Conservation (phyloP, 768 basidiomycete genomes). For the Asterophora parasitica region DNA sequence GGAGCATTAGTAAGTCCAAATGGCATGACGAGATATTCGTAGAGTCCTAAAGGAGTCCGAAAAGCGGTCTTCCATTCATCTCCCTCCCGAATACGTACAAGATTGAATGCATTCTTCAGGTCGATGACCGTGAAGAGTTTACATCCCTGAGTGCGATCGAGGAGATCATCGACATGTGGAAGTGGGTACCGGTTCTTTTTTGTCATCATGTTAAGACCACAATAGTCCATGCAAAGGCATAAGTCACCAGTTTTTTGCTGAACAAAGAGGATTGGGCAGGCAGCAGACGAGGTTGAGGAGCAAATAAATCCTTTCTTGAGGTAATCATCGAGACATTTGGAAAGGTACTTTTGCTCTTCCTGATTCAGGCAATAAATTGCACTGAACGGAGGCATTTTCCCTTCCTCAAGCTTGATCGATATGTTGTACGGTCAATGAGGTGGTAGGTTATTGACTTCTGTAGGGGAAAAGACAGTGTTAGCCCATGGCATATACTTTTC, state of each 20-base stretch:
- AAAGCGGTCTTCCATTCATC: conserved; percentile 44
- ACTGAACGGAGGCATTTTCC: conserved; percentile 27
- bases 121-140: conserved; percentile 30
- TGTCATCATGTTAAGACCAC: conserved; percentile 27
- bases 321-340: conserved; percentile 31
- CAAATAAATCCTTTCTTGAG: conserved; percentile 33
- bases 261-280: conserved; percentile 29
- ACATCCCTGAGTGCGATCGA: conserved; percentile 23
- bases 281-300: conserved; percentile 24
- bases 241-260: conserved; percentile 30
- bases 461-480: conserved; percentile 21
- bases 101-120: conserved; percentile 33
- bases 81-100: conserved; percentile 30
- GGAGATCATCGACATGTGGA: conserved; percentile 25
- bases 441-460: conserved; percentile 22
- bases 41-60: conserved; percentile 30
- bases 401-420: conserved; percentile 29
- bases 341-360: conserved; percentile 28
- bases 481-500: conserved; percentile 24
- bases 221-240: conserved; percentile 27
- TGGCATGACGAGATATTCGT: conserved; percentile 33
- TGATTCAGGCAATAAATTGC: conserved; percentile 29
- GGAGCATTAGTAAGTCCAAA: conserved; percentile 35
- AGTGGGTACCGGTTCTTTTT: conserved; percentile 24
- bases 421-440: conserved; percentile 31